A percentile compares a stretch with the other conserved stretches of the same genome.
phyloP scores from a whole-genome alignment of 2,329 filamentous ascomycete species.

The Paecilomyces formosus region DNA sequence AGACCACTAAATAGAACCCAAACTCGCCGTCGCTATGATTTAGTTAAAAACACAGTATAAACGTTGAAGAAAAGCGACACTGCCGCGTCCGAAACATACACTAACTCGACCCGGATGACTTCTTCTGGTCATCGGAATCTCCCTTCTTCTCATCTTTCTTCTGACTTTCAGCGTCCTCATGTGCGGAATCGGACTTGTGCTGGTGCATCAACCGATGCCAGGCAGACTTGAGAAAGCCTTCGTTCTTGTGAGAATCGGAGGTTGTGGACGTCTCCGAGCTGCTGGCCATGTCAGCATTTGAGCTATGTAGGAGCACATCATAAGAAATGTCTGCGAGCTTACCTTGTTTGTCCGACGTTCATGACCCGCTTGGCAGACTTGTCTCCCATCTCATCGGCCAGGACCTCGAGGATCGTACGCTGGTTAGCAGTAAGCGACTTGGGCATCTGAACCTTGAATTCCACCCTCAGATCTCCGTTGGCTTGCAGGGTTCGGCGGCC shows the following conservation, averaged over 20 bases:
- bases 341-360: constrained; percentile 61
- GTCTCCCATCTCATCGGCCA: constrained; percentile 93
- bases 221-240: constrained; percentile 85
- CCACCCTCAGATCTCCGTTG: constrained; percentile 78
- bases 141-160: constrained; percentile 13
- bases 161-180: constrained; percentile 20
- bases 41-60: constrained; percentile 2
- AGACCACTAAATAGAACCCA: constrained; percentile 5
- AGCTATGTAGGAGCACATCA: constrained; percentile 1
- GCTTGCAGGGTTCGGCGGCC: constrained; percentile 51
- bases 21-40: constrained; percentile 17
- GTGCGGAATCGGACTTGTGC: constrained; percentile 19
- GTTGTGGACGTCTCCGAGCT: constrained; percentile 1
- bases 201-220: constrained; percentile 91
- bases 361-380: constrained; percentile 87
- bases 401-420: constrained; percentile 85
- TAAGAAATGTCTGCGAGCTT: constrained; percentile 21
- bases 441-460: constrained; percentile 92
- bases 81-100: not conserved
- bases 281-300: constrained; percentile 4
- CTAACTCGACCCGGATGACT: constrained; percentile 31
- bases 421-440: constrained; percentile 91
- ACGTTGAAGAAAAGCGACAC: not conserved
- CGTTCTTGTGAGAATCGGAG: constrained; percentile 58
- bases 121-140: constrained; percentile 26